A percentile compares a stretch with the other conserved stretches of the same genome.
Conservation (phyloP, 495 filamentous ascomycete species). For the Daldinia loculata region DNA sequence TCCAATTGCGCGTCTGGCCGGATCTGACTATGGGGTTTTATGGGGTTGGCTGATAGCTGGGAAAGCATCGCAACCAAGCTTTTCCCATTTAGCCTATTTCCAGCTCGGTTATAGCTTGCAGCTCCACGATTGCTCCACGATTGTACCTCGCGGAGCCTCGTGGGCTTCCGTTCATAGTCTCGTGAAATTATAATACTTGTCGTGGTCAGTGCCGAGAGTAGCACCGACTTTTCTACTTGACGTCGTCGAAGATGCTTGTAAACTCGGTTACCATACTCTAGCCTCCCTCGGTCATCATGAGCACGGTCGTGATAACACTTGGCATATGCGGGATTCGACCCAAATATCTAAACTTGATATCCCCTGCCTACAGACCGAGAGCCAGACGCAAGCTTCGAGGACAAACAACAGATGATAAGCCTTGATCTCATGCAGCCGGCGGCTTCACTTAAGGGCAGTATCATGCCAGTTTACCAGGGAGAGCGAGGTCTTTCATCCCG, state of each 20-base stretch:
- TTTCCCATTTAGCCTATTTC: slow-evolving; percentile 39
- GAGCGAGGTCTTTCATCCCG: slow-evolving; percentile 20
- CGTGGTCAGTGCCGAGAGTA: slow-evolving; percentile 37
- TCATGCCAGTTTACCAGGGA: slow-evolving; percentile 14
- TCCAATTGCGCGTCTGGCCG: slow-evolving; percentile 11
- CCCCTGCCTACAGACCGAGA: slow-evolving; percentile 25
- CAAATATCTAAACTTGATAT: slow-evolving; percentile 20
- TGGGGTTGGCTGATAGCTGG: slow-evolving; percentile 13
- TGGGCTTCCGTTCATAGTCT: slow-evolving; percentile 31
- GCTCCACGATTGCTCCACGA: slow-evolving; percentile 15
- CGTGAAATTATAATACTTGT: slow-evolving; percentile 20
- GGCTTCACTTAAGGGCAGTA: slow-evolving; percentile 20
- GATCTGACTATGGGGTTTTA: slow-evolving; percentile 20
- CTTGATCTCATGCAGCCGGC: slow-evolving; percentile 1
- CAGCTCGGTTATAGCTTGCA: slow-evolving; percentile 37
- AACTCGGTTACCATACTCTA: slow-evolving; percentile 19
- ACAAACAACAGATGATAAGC: slow-evolving; percentile 12
- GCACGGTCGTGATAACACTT: slow-evolving; percentile 33
- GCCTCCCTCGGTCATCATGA: slow-evolving; percentile 7
- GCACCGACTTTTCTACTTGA: slow-evolving; percentile 29
- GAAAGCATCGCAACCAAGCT: slow-evolving; percentile 13
- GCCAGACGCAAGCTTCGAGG: slow-evolving; percentile 8
- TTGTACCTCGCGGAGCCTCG: slow-evolving; percentile 37
- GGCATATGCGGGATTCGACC: slow-evolving; percentile 39
- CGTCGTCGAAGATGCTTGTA: slow-evolving; percentile 25